Base-by-base conservation (phyloP, 345 rosid species). In the Eucalyptus paniculata region DNA sequence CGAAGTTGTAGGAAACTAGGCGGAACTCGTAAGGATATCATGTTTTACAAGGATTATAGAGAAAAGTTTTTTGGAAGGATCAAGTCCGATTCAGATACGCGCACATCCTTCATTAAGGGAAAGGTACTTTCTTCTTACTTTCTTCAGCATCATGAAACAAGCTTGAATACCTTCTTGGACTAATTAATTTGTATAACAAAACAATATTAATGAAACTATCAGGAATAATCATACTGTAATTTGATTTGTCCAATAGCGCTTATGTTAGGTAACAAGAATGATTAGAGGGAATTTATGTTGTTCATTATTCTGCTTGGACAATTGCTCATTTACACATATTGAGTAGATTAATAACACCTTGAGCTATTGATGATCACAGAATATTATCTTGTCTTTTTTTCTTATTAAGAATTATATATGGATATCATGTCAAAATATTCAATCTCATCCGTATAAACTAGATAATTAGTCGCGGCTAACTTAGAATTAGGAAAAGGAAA, bases 1-100 rank as follows among this genome's bases (percentile, higher is more conserved):
- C 0, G 0, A 8, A 0, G 2, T 4, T 4, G 42, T 9, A 0
- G 0, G 80, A 8, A 8, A n/a, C 6, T 32, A 67, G 6, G 2
- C 42, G 0, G 1, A 4, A 67, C 40, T 32, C 42, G 2, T 32
- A 0, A 2, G 40, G 11, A 4, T 8, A 4, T 12, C 42, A 32
- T 34, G 81, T 2, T 3, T 34, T 69, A 69, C 81, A 34, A 69
- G 81, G 81, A 18, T 34, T 69, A 69, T 3, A 69, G 81, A 69
- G 81, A 69, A 1, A 9, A 5, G 44, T 4, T 17, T 9, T 4
- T 69, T 69, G 2, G 7, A 69, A 5, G 11, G 24, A 32, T 32
- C 13, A 34, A 69, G 23, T 5, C 44, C 3, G 44, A 69, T 69
- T 8, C 12, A 18, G 81, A 69, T 32, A 3, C 7, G 7, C 0